Conservation (phyloP, 495 filamentous ascomycete species). For the Aspergillus egyptiacus region DNA sequence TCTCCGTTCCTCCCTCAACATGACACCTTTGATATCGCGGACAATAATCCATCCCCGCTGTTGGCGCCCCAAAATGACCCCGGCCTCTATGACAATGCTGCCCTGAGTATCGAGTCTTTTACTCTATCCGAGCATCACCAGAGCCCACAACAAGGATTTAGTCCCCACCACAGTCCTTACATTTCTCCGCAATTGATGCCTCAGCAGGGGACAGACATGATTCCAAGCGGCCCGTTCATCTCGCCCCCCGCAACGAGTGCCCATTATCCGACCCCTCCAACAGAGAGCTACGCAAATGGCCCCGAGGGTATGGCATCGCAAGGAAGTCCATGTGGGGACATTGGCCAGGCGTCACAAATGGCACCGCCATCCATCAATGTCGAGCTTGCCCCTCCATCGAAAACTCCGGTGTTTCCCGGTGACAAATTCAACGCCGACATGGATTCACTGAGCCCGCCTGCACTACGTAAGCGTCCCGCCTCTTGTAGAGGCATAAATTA, state of each 20-base stretch:
- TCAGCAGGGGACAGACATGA: constrained; percentile 54
- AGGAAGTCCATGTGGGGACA: constrained; percentile 42
- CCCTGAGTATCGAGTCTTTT: constrained; percentile 68
- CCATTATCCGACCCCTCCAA: constrained; percentile 44
- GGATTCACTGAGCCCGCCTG: constrained; percentile 64
- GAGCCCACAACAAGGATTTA: constrained; percentile 53
- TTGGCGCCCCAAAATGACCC: constrained; percentile 66
- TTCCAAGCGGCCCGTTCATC: constrained; percentile 45
- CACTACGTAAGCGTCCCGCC: constrained; percentile 58
- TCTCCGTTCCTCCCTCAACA: constrained; percentile 76
- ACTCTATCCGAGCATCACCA: constrained; percentile 69
- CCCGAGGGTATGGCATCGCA: constrained; percentile 25
- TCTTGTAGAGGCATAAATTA: not conserved
- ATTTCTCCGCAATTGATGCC: constrained; percentile 78
- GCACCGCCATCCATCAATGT: constrained; percentile 88
- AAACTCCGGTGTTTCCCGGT: constrained; percentile 64
- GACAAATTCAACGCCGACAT: constrained; percentile 57
- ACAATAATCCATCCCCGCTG: constrained; percentile 74
- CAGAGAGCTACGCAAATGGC: constrained; percentile 50
- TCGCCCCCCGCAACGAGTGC: constrained; percentile 42
- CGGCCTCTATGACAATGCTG: constrained; percentile 64
- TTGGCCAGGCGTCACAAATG: constrained; percentile 68
- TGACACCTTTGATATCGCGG: constrained; percentile 70
- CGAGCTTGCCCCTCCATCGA: constrained; percentile 82
- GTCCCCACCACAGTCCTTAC: constrained; percentile 78